Evolutionary conservation across 768 basidiomycete species (phyloP).

Genomic region (Scleroderma citrinum): DNA sequence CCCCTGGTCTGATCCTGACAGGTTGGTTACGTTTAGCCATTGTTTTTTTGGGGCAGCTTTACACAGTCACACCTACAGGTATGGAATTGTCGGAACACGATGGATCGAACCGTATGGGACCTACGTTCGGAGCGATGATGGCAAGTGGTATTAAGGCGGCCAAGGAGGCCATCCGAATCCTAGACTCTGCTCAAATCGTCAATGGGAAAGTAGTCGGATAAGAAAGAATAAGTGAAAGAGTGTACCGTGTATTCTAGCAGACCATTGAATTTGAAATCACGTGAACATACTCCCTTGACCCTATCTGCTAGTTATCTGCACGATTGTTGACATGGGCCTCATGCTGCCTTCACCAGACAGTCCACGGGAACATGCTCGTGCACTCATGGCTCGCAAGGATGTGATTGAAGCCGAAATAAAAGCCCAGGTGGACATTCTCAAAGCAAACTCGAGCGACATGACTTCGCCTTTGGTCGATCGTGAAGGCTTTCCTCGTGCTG

Average conservation of each 20-base stretch:
- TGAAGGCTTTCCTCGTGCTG: conserved; percentile 85
- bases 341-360: conserved; percentile 39
- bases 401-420: conserved; percentile 68
- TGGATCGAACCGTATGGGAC: conserved; percentile 72
- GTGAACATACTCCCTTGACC: too few relatives aligned
- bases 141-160: conserved; percentile 70
- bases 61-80: conserved; percentile 31
- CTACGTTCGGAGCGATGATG: conserved; percentile 80
- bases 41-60: not conserved
- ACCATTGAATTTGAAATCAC: not conserved
- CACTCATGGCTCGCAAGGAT: conserved; percentile 64
- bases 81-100: conserved; percentile 84
- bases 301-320: too few relatives aligned
- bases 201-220: conserved; percentile 51
- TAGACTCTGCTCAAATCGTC: conserved; percentile 43
- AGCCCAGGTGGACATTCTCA: conserved; percentile 54
- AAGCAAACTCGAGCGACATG: conserved; percentile 58
- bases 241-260: too few relatives aligned
- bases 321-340: conserved; percentile 35
- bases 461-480: conserved; percentile 72
- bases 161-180: conserved; percentile 51
- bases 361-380: conserved; percentile 52
- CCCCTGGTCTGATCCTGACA: conserved; percentile 68
- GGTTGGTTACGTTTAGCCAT: conserved; percentile 37
- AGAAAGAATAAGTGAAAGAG: too few relatives aligned